These are phyloP conservation scores for Boletus huronensis DNA, from an alignment of 768 basidiomycete genomes.

Conservation along the genomic window DNA sequence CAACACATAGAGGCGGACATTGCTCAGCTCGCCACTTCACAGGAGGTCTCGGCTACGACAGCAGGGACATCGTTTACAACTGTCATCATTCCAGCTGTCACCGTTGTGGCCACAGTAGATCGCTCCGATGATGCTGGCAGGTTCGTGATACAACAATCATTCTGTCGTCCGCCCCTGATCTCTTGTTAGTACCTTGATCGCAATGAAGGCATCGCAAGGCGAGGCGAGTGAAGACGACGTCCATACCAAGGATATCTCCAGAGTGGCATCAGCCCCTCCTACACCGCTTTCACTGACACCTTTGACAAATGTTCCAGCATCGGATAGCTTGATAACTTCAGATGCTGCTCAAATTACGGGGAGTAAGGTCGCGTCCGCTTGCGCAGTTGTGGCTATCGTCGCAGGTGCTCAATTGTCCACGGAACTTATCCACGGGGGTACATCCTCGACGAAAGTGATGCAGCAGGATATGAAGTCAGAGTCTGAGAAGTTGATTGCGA, in stretches of 20 bases:
- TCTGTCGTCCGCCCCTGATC: background rate
- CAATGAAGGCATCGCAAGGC: background rate
- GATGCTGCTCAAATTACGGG: background rate
- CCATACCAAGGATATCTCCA: background rate
- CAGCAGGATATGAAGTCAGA: background rate
- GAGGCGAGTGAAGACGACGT: background rate
- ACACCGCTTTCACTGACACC: background rate
- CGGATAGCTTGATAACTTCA: background rate
- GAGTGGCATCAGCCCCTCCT: background rate
- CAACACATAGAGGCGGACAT: background rate
- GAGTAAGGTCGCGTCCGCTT: background rate
- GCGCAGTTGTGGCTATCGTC: background rate
- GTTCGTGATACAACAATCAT: background rate
- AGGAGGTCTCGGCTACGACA: background rate
- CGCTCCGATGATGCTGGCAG: background rate
- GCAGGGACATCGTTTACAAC: background rate
- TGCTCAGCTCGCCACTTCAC: background rate
- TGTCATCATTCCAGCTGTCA: background rate
- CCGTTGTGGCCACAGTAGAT: background rate
- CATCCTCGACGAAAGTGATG: background rate
- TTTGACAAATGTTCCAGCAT: background rate
- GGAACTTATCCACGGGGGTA: background rate
- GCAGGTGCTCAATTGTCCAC: background rate
- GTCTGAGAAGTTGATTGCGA: background rate
- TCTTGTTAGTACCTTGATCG: background rate